These are phyloP conservation scores for Trametes cingulata DNA, from an alignment of 768 basidiomycete species.

Conservation along the genomic window DNA sequence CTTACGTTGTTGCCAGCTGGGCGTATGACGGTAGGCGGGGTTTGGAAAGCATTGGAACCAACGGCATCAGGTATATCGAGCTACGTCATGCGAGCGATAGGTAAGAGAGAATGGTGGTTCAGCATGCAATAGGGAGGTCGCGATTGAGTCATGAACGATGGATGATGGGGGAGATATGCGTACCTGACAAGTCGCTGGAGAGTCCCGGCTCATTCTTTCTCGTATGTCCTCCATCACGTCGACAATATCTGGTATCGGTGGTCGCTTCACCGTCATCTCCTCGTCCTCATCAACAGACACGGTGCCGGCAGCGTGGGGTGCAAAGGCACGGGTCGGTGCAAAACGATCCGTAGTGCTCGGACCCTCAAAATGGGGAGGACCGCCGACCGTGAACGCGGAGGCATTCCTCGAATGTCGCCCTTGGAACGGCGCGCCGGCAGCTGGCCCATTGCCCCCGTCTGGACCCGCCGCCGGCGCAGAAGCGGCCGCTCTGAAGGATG, in stretches of 20 bases:
- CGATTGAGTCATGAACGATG: neutral
- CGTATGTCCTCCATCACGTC: conserved; percentile 2
- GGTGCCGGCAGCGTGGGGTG: neutral
- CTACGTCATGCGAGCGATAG: neutral
- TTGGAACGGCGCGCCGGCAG: neutral
- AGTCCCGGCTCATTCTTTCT: neutral
- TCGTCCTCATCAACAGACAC: neutral
- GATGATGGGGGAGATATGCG: neutral
- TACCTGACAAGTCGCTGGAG: neutral
- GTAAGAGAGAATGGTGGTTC: neutral
- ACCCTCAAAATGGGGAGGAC: neutral
- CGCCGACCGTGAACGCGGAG: neutral
- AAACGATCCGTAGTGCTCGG: neutral
- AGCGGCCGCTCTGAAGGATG: conserved; percentile 1
- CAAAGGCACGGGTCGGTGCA: neutral
- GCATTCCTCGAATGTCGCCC: conserved; percentile 6
- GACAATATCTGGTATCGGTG: conserved; percentile 9
- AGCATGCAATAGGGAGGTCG: neutral
- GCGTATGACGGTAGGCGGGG: neutral
- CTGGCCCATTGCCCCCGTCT: neutral
- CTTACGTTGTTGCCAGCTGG: neutral
- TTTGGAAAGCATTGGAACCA: neutral
- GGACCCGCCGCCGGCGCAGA: neutral
- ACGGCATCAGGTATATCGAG: neutral
- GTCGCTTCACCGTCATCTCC: neutral